phyloP scores from a whole-genome alignment of 2,329 filamentous ascomycete species.

The Penicillium brasilianum region DNA sequence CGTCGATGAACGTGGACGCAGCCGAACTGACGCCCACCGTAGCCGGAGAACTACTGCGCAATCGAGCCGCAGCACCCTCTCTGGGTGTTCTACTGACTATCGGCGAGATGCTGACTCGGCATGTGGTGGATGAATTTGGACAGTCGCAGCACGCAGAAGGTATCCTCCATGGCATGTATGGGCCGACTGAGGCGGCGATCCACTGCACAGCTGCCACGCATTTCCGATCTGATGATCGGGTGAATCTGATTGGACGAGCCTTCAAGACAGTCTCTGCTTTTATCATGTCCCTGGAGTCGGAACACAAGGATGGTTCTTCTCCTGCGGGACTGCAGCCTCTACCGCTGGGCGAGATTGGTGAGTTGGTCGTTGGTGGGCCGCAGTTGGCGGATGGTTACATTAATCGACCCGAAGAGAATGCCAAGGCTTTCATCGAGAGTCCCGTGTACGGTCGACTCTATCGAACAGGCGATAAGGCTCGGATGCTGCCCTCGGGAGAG shows the following conservation, averaged over 20 bases:
- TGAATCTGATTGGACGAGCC: conserved; percentile 75
- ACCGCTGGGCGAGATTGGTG: conserved; percentile 71
- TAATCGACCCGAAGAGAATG: conserved; percentile 78
- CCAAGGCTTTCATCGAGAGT: conserved; percentile 70
- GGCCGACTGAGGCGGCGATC: conserved; percentile 88
- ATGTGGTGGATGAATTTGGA: conserved; percentile 80
- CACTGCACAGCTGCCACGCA: conserved; percentile 79
- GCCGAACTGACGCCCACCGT: conserved; percentile 91
- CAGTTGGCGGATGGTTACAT: conserved; percentile 83
- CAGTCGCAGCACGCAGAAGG: conserved; percentile 58
- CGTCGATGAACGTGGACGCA: conserved; percentile 72
- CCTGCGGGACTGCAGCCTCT: conserved; percentile 57
- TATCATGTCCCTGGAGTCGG: conserved; percentile 60
- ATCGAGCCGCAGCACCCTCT: conserved; percentile 68
- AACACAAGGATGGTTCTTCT: conserved; percentile 12
- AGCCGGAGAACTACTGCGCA: conserved; percentile 74
- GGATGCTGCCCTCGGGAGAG: conserved; percentile 67
- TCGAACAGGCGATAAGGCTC: conserved; percentile 82
- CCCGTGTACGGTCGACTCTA: conserved; percentile 72
- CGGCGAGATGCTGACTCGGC: conserved; percentile 85
- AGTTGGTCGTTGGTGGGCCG: conserved; percentile 78
- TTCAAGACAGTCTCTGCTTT: conserved; percentile 82
- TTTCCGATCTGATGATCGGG: conserved; percentile 62
- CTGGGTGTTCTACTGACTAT: conserved; percentile 80
- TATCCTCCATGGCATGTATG: conserved; percentile 91